Evolutionary conservation across 371 early-diverging fungal genomes (phyloP).

Genomic region (Batkoa obscura): DNA sequence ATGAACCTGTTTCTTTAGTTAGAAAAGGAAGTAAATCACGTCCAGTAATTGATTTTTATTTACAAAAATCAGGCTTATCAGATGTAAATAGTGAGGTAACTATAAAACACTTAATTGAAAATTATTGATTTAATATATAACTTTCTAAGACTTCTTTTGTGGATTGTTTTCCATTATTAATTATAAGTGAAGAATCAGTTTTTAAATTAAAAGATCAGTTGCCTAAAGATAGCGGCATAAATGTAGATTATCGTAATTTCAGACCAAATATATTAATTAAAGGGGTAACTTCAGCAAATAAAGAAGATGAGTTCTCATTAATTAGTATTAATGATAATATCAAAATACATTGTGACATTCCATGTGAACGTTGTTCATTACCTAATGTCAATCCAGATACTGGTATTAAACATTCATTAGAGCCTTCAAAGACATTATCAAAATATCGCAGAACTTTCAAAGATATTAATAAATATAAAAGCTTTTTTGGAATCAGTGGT

Average conservation of each 20-base stretch:
- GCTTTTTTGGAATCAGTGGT: slow-evolving; percentile 16
- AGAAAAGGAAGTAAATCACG: slow-evolving; percentile 5
- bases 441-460: slow-evolving; percentile 8
- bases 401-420: slow-evolving; percentile 14
- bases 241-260: slow-evolving; percentile 15
- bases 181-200: slow-evolving; percentile 16
- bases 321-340: slow-evolving; percentile 11
- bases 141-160: slow-evolving; percentile 17
- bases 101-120: too few relatives aligned
- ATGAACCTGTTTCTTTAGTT: background rate
- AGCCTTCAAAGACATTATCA: slow-evolving; percentile 20
- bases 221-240: slow-evolving; percentile 9
- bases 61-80: too few relatives aligned
- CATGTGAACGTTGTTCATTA: slow-evolving; percentile 9
- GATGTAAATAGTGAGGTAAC: too few relatives aligned
- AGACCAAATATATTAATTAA: slow-evolving; percentile 19
- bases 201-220: slow-evolving; percentile 12
- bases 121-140: too few relatives aligned
- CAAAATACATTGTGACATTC: slow-evolving; percentile 3
- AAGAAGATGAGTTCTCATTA: slow-evolving; percentile 19
- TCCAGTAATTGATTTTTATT: background rate
- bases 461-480: slow-evolving; percentile 12
- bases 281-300: slow-evolving; percentile 15
- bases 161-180: slow-evolving; percentile 18
- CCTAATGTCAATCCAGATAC: slow-evolving; percentile 20